Evolutionary conservation across 495 filamentous ascomycete genomes (phyloP).

Genomic region (Gamarada debralockiae): DNA sequence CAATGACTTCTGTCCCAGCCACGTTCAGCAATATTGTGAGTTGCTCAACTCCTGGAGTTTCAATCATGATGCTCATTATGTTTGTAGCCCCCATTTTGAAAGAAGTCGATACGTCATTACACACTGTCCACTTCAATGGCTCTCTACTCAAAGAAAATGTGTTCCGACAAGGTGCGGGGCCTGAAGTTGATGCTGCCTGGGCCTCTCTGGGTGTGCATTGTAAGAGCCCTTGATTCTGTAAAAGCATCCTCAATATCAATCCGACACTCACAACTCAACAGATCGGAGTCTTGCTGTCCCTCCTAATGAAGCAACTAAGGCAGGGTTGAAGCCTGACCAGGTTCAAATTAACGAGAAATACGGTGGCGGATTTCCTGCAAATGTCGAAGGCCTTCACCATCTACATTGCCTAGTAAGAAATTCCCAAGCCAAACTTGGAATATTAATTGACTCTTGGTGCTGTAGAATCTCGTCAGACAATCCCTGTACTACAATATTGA

Average conservation of each 20-base stretch:
- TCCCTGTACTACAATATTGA: slow-evolving; percentile 53
- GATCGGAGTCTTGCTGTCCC: slow-evolving; percentile 40
- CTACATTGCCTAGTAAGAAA: slow-evolving; percentile 42
- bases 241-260: neutral
- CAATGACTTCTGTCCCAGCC: slow-evolving; percentile 11
- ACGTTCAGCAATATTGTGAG: slow-evolving; percentile 23
- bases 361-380: slow-evolving; percentile 50
- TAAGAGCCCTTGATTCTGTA: slow-evolving; percentile 25
- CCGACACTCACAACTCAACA: slow-evolving; percentile 18
- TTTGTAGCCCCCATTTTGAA: slow-evolving; percentile 19
- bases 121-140: slow-evolving; percentile 34
- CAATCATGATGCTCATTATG: neutral
- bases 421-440: neutral
- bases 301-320: slow-evolving; percentile 29
- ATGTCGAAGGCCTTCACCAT: slow-evolving; percentile 56
- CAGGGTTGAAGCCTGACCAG: slow-evolving; percentile 41
- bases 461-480: slow-evolving; percentile 52
- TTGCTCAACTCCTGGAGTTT: neutral
- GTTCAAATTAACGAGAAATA: slow-evolving; percentile 47
- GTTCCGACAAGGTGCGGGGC: slow-evolving; percentile 45
- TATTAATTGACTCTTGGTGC: neutral
- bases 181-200: slow-evolving; percentile 57
- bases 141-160: slow-evolving; percentile 48
- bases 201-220: slow-evolving; percentile 49
- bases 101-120: slow-evolving; percentile 18